Evolutionary conservation across 1,284 basidiomycete genomes (phyloP), one percentile per base, ranked within the genome.

Genomic region (Ceratobasidium sp.): DNA sequence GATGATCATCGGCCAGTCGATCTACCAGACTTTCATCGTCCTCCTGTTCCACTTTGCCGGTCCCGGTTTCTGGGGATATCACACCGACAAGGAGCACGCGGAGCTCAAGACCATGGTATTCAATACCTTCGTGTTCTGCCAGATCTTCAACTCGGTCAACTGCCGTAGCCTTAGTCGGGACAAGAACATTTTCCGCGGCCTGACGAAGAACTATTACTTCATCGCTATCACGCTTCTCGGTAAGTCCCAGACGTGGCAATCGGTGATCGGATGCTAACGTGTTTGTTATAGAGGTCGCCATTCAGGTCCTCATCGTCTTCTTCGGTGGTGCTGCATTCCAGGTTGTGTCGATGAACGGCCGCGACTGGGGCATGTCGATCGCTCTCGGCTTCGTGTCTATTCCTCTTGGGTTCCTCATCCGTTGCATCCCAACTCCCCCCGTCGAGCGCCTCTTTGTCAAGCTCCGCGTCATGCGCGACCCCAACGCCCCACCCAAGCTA

Each of bases 71-170:
- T 85, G 98, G 53, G 85, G 87, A 2, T 81, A 88, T 58, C 80
- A 84, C 31, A 73, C 74, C 22, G 76, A 82, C 22, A 80, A 84
- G 53, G 75, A 84, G 70, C 69, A 78, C n/a, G 77, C 80, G 8
- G 80, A 90, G 68, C 83, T 96, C 12, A 87, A 89, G 75, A 94
- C 96, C 0, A 82, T 98, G 13, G 92, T 98, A 45, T 99, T 99
- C 87, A 99, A 98, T 77, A 84, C 89, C 17, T 99, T 98, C 76
- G 96, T 99, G 52, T 98, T 98, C 79, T 93, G 93, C 57, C 94
- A 97, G 78, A 94, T 98, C 74, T 93, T 88, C 81, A 98, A 98
- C 82, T 95, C 94, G 72, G 79, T 98, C 79, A 98, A 98, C 77
- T 94, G 90, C 73, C 85, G 96, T 68, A 85, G 93, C 49, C 83